These are phyloP conservation scores for Cyberlindnera samutprakarnensis DNA, from an alignment of 805 yeast genomes.

Conservation along the genomic window DNA sequence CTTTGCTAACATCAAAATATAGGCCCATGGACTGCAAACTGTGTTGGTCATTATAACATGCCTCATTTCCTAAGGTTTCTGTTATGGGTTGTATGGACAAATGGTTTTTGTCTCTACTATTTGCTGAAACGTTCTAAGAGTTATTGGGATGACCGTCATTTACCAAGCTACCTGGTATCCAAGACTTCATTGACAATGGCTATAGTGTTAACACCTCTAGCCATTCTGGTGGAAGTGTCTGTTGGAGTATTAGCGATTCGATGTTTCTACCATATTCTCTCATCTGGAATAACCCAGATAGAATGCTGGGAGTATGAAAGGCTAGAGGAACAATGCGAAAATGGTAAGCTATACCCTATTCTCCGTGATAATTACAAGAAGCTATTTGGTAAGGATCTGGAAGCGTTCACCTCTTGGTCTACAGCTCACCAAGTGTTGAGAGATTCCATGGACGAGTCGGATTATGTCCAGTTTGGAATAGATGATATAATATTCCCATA, in stretches of 20 bases:
- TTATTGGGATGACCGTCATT: slow-evolving; percentile 40
- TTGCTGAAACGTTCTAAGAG: slow-evolving; percentile 31
- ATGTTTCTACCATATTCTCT: slow-evolving; percentile 45
- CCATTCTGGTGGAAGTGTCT: slow-evolving; percentile 52
- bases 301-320: slow-evolving; percentile 92
- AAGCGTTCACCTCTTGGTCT: slow-evolving; percentile 17
- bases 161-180: slow-evolving; percentile 50
- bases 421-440: slow-evolving; percentile 7
- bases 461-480: slow-evolving; percentile 30
- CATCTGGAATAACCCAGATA: slow-evolving; percentile 77
- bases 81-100: slow-evolving; percentile 50
- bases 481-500: slow-evolving; percentile 81
- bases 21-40: slow-evolving; percentile 82
- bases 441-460: slow-evolving; percentile 9
- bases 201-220: slow-evolving; percentile 45
- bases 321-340: slow-evolving; percentile 54
- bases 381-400: slow-evolving; percentile 16
- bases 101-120: slow-evolving; percentile 38
- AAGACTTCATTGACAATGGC: slow-evolving; percentile 48
- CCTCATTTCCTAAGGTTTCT: slow-evolving; percentile 79
- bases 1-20: slow-evolving; percentile 1
- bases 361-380: slow-evolving; percentile 36
- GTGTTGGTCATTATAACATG: slow-evolving; percentile 73
- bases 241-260: slow-evolving; percentile 54
- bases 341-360: slow-evolving; percentile 45